Base-by-base conservation (phyloP, 2,329 filamentous ascomycete species). In the Stachybotrys elegans region DNA sequence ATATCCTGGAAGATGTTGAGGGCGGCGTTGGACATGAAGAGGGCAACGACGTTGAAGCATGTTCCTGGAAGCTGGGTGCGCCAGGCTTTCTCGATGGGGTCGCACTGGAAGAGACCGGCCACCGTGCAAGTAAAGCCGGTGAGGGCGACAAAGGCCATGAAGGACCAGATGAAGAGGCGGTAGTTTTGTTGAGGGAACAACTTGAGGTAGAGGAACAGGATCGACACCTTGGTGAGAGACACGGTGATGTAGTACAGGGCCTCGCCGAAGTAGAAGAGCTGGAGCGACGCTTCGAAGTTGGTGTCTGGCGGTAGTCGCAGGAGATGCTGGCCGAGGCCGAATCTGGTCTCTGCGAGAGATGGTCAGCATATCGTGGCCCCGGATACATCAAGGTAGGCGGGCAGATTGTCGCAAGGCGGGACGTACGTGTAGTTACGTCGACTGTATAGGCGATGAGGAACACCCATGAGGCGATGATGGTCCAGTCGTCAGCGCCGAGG, bases 1-100 rank as follows among this genome's bases (percentile, higher is more conserved):
- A 67, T 45, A 49, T 76, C 75, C 21, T 73, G 63, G 3, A 59
- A 59, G n/a, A 73, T 71, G 48, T 74, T 72, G 38, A 76, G 62
- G 2, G 57, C 62, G 6, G 31, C 31, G 31, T 34, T 34, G 31
- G 31, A 14, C 9, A 34, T 14, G 31, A 34, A 34, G 2, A 34
- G 31, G 6, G 31, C 31, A 16, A 34, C 31, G 14, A 16, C 14
- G 31, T 34, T 34, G 31, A 34, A 34, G 31, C 31, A 34, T 14
- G 31, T 34, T 34, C 31, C 31, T 17, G 9, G 11, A 7, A 34
- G 8, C n/a, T 4, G 3, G 3, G 31, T 34, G 13, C 51, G 31
- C 20, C 65, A 62, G 36, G 63, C 64, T 44, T 70, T 60, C 37
- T 66, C 54, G 44, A 63, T 54, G 1, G 59, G 59, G 3, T 43